A percentile compares a stretch with the other conserved stretches of the same genome.
Conservation (phyloP, 129 eudicot genomes). For the Chrysanthemum seticuspe region DNA sequence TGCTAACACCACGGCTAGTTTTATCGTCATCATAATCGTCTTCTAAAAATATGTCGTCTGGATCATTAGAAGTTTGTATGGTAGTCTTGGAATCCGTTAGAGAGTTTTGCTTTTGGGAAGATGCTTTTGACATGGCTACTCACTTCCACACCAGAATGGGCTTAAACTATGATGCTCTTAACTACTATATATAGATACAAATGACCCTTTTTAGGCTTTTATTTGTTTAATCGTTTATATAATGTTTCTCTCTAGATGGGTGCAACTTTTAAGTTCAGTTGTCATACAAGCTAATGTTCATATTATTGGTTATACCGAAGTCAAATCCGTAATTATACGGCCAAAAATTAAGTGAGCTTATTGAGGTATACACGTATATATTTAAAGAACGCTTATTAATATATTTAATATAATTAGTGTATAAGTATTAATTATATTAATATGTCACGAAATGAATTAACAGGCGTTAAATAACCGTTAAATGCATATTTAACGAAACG, state of each 20-base stretch:
- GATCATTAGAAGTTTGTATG: neutral
- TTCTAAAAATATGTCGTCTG: conserved; percentile 15
- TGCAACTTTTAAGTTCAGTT: too few relatives aligned
- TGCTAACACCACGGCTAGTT: neutral
- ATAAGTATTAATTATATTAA: too few relatives aligned
- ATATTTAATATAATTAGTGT: too few relatives aligned
- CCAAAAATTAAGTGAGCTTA: too few relatives aligned
- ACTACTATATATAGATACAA: conserved; percentile 18
- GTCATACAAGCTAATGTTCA: too few relatives aligned
- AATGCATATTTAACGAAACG: too few relatives aligned
- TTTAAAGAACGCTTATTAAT: too few relatives aligned
- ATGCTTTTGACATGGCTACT: conserved; percentile 25
- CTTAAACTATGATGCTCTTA: conserved; percentile 16
- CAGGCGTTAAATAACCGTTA: too few relatives aligned
- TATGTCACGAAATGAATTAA: too few relatives aligned
- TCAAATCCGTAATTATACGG: too few relatives aligned
- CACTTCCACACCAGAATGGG: conserved; percentile 12
- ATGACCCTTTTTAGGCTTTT: neutral
- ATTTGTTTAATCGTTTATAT: neutral
- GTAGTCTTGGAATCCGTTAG: conserved; percentile 16
- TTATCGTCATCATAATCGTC: conserved; percentile 2
- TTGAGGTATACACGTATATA: too few relatives aligned
- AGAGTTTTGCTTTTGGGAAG: conserved; percentile 20
- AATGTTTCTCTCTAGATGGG: neutral
- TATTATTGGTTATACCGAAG: too few relatives aligned